phyloP scores from a whole-genome alignment of 2,329 filamentous ascomycete species.

The Colletotrichum camelliae region DNA sequence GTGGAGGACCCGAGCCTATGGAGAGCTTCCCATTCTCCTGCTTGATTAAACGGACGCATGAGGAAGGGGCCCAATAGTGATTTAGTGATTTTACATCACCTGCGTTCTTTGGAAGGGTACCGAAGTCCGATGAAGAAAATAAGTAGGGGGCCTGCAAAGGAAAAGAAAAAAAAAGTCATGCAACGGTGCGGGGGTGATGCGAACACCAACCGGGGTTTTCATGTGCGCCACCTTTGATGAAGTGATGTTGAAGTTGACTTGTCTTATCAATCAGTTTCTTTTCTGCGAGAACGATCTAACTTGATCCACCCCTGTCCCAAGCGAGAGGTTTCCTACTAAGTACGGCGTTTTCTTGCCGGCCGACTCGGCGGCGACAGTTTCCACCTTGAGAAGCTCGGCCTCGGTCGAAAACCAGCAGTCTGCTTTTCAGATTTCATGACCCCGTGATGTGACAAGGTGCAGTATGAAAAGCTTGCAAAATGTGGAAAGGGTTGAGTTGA shows the following conservation, averaged over 20 bases:
- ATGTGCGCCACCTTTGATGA: not conserved
- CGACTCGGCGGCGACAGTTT: not conserved
- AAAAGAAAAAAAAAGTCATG: not conserved
- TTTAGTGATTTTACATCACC: not conserved
- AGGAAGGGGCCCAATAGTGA: not conserved
- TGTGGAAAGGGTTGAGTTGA: too few relatives aligned
- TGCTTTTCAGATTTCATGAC: not conserved
- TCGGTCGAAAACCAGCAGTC: not conserved
- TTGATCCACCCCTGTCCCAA: not conserved
- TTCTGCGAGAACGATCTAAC: not conserved
- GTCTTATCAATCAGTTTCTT: not conserved
- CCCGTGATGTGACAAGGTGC: not conserved
- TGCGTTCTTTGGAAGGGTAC: not conserved
- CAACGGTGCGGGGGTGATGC: slow-evolving; percentile 4
- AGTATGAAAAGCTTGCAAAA: too few relatives aligned
- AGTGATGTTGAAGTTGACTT: not conserved
- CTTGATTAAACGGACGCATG: not conserved
- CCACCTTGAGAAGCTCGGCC: not conserved
- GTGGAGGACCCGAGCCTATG: not conserved
- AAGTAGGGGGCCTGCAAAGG: not conserved
- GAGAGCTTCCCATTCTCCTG: not conserved
- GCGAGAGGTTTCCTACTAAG: not conserved
- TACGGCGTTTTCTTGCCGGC: not conserved
- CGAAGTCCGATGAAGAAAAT: not conserved
- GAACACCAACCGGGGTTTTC: not conserved